phyloP scores from a whole-genome alignment of 2,329 filamentous ascomycete genomes.

The Magnaporthiopsis incrustans region DNA sequence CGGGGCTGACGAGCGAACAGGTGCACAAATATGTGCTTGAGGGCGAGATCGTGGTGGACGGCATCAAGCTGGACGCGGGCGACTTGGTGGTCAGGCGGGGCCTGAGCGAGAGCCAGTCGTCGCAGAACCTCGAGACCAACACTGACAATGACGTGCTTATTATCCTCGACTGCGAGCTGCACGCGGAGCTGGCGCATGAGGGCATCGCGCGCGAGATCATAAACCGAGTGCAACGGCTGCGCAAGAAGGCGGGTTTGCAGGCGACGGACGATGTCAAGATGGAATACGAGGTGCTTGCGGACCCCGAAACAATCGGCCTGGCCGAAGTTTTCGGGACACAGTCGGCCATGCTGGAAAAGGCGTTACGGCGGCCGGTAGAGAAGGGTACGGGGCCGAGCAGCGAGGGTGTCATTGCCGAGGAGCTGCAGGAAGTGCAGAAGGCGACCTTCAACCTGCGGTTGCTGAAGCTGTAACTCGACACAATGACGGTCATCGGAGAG shows the following conservation, averaged over 20 bases:
- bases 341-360: slow-evolving; percentile 62
- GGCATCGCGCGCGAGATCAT: slow-evolving; percentile 88
- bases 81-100: slow-evolving; percentile 79
- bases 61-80: slow-evolving; percentile 72
- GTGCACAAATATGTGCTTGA: slow-evolving; percentile 70
- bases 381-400: not conserved
- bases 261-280: slow-evolving; percentile 93
- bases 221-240: slow-evolving; percentile 82
- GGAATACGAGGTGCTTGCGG: slow-evolving; percentile 76
- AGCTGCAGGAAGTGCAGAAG: slow-evolving; percentile 11
- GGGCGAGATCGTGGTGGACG: slow-evolving; percentile 73
- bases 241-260: slow-evolving; percentile 87
- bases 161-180: slow-evolving; percentile 66
- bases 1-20: slow-evolving; percentile 67
- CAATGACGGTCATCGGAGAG: slow-evolving; percentile 22
- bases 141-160: slow-evolving; percentile 84
- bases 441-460: slow-evolving; percentile 47
- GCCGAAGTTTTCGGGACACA: slow-evolving; percentile 63
- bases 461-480: slow-evolving; percentile 51
- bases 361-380: slow-evolving; percentile 68
- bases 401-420: slow-evolving; percentile 8
- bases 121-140: slow-evolving; percentile 74
- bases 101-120: slow-evolving; percentile 59
- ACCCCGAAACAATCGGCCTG: slow-evolving; percentile 70
- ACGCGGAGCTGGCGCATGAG: slow-evolving; percentile 81